phyloP scores from a whole-genome alignment of 768 basidiomycete genomes.

The Rhodocollybia butyracea region DNA sequence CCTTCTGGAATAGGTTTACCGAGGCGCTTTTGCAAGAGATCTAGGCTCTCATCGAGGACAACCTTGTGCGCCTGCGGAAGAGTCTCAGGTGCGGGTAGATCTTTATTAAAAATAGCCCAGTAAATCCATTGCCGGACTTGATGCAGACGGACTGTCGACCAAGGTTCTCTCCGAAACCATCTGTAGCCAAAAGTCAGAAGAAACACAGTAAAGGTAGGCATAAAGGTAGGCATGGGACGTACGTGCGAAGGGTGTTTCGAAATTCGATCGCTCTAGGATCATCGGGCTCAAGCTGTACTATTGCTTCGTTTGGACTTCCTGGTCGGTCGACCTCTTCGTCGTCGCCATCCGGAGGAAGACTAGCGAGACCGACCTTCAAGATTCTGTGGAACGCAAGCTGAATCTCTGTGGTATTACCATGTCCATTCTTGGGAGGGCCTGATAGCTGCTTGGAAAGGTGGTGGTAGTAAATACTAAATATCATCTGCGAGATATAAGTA shows the following conservation, averaged over 20 bases:
- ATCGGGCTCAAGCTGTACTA: slow-evolving; percentile 51
- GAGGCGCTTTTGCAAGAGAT: slow-evolving; percentile 66
- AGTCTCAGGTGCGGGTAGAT: slow-evolving; percentile 48
- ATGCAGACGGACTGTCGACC: slow-evolving; percentile 62
- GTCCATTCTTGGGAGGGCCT: slow-evolving; percentile 38
- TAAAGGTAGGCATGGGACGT: slow-evolving; percentile 20
- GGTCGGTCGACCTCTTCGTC: slow-evolving; percentile 56
- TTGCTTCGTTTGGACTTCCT: slow-evolving; percentile 58
- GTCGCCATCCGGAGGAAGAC: slow-evolving; percentile 46
- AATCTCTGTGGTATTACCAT: slow-evolving; percentile 53
- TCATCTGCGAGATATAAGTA: slow-evolving; percentile 37
- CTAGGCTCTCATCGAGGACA: slow-evolving; percentile 58
- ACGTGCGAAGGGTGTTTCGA: slow-evolving; percentile 61
- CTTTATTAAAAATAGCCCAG: slow-evolving; percentile 77
- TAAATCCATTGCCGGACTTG: slow-evolving; percentile 76
- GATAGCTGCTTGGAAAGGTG: slow-evolving; percentile 47
- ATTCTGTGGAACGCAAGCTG: slow-evolving; percentile 58
- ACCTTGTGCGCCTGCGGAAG: slow-evolving; percentile 43
- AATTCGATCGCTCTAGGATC: slow-evolving; percentile 77
- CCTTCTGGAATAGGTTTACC: slow-evolving; percentile 65
- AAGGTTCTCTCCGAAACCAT: slow-evolving; percentile 77
- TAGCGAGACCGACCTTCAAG: slow-evolving; percentile 61
- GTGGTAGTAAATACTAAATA: slow-evolving; percentile 67
- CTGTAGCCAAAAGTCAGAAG: slow-evolving; percentile 8
- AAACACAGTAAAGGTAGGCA: not conserved